Evolutionary conservation across 208 protist species (phyloP), one percentile per base, ranked within the genome.

Genomic region (Trypanosoma avium): DNA sequence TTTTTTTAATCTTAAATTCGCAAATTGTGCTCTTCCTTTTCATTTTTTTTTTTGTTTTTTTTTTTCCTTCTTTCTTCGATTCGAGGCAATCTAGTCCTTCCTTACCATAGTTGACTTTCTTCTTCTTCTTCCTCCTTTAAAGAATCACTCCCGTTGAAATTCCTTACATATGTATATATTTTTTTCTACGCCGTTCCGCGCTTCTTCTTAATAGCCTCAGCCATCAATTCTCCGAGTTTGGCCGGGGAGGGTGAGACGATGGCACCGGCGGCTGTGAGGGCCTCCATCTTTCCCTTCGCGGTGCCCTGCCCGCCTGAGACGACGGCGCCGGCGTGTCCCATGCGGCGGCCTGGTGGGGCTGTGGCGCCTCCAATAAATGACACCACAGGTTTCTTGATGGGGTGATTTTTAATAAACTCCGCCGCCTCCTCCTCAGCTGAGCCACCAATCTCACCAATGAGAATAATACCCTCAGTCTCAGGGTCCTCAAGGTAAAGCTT

Each of bases 361-460:
- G 98, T 99, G 15, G 95, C 62, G 61, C 98, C 98, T 61, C 98
- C 97, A 85, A 99, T 99, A 77, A 99, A 99, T 40, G 91, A 92
- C 3, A 99, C 98, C 33, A 99, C 83, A 30, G 98, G 98, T 80
- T 99, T 99, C 75, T 96, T 93, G 59, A 88, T 95, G 21, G 77
- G 86, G 71, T 97, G 81, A 74, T 97, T 90, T 61, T 90, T 94
- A 58, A 99, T 90, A 77, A 93, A 99, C 58, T 97, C 97, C 8
- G 98, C 98, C 21, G 98, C 98, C 73, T 99, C 95, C 82, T 99
- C 98, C 81, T 99, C 98, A 22, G 97, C 97, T 17, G 79, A 83
- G 55, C 98, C 98, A 68, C 98, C 98, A 75, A 99, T 99, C 84
- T 99, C 98, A 71, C 98, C 97, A 77, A 99, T 98, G 56, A 99